Base-by-base conservation (phyloP, 1,284 basidiomycete genomes). In the Microbotryum silenes-acaulis region DNA sequence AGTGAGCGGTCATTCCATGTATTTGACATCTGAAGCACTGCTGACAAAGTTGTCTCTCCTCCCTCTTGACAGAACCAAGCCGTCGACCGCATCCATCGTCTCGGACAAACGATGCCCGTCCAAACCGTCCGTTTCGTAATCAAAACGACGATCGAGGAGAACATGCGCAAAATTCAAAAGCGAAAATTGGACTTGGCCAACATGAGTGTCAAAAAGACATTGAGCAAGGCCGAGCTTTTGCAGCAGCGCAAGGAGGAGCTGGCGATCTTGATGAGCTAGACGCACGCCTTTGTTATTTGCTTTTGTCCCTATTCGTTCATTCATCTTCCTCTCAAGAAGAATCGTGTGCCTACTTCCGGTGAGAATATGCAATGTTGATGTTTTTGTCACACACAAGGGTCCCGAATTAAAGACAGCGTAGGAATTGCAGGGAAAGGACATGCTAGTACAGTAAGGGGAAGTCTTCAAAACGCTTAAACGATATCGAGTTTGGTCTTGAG, bases 101-200 rank as follows among this genome's bases (percentile, higher is more conserved):
- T 97, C 56, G 92, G 92, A 31, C 96, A 98, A 75, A 93, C 86
- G 4, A 82, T 85, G 57, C 87, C 86, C 0, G 94, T 97, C 21
- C 86, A 87, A 68, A 91, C 96, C 33, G 91, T 86, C 60, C 88
- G 94, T 60, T 93, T 91, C 74, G 87, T 97, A 64, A 91, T 98
- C 70, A 85, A 91, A 73, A 84, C 91, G 72, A 88, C 90, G 31
- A 96, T 99, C 74, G 96, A 91, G 86, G 75, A 77, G 37, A 73
- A 76, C 54, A 73, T 73, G 72, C 68, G 68, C 37, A 83, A 87
- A 73, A 97, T 98, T 55, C 94, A 99, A 79, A 82, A 82, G 75
- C 91, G 93, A 79, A 99, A 99, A 79, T 90, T 87, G 4, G 88
- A 87, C 69, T 79, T 99, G 54, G 92, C 91, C 44, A 85, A 85